phyloP scores from a whole-genome alignment of 2,329 filamentous ascomycete species.

The Penicillium crustosum region DNA sequence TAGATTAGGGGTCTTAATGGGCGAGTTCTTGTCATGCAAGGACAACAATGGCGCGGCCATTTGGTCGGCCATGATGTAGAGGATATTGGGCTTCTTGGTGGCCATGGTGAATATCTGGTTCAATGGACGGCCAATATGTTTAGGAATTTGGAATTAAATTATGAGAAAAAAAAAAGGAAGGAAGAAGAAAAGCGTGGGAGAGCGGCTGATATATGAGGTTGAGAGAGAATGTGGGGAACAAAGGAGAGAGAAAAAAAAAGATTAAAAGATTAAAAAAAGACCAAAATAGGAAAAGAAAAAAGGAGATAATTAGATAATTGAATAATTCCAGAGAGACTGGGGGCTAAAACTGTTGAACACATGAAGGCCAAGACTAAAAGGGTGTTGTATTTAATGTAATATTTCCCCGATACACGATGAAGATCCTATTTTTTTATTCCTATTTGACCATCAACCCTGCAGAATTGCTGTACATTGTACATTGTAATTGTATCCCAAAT shows the following conservation, averaged over 20 bases:
- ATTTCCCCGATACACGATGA: neutral
- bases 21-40: conserved; percentile 84
- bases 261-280: neutral
- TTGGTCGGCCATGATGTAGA: conserved; percentile 97
- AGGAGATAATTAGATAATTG: neutral
- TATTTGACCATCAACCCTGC: neutral
- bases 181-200: conserved; percentile 5
- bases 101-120: conserved; percentile 30
- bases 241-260: neutral
- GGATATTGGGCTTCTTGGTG: conserved; percentile 66
- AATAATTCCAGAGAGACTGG: neutral
- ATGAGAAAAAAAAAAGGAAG: conserved; percentile 2
- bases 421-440: neutral
- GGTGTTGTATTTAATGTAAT: conserved; percentile 1
- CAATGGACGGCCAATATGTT: neutral
- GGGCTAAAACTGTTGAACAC: conserved; percentile 1
- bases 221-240: conserved; percentile 19
- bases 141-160: conserved; percentile 2
- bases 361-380: conserved; percentile 6
- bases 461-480: neutral
- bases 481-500: neutral
- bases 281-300: neutral
- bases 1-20: conserved; percentile 89
- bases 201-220: conserved; percentile 20
- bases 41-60: conserved; percentile 85